Base-by-base conservation (phyloP, 78 protist genomes). In the Mastigamoeba balamuthi region DNA sequence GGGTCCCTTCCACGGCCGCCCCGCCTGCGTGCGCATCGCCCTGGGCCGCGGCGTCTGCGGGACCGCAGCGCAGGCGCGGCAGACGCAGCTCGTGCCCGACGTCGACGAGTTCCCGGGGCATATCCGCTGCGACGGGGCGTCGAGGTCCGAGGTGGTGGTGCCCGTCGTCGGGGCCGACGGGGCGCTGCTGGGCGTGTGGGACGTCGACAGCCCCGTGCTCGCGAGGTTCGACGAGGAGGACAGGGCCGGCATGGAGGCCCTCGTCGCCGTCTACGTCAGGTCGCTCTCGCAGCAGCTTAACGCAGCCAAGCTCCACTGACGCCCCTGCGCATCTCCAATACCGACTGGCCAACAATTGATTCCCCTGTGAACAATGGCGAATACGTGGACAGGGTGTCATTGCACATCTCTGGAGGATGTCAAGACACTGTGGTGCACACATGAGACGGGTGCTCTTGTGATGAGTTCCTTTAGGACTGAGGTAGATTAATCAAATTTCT, bases 31-130 rank as follows among this genome's bases (percentile, higher is more conserved):
- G 0, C 7, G 44, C 37, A 82, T 82, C 42, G 29, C 0, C 1
- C 6, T 29, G 1, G 87, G 87, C 58, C 41, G 44, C 37, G 87
- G 87, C 6, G 87, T 82, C 23, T 66, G 75, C 27, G 87, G 87
- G 4, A 4, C 73, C 6, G 58, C 77, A 0, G 74, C 64, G 8
- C 33, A 0, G 3, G n/a, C 0, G 7, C 0, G 0, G 29, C 3
- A 0, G 36, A 69, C 44, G 27, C 33, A 40, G 65, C 40, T 70
- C 25, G 83, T 83, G 41, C 64, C 40, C 30, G 43, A 83, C 36
- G 88, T 83, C 37, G 75, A 83, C 36, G 77, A 41, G 33, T 77
- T 83, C 52, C 79, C 82, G 2, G 88, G 83, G 0, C 88, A 83
- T 68, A 83, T 83, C 33, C 83, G 83, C 38, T 83, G 88, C 40